Conservation (phyloP, 768 basidiomycete genomes). For the Pholiota molesta region DNA sequence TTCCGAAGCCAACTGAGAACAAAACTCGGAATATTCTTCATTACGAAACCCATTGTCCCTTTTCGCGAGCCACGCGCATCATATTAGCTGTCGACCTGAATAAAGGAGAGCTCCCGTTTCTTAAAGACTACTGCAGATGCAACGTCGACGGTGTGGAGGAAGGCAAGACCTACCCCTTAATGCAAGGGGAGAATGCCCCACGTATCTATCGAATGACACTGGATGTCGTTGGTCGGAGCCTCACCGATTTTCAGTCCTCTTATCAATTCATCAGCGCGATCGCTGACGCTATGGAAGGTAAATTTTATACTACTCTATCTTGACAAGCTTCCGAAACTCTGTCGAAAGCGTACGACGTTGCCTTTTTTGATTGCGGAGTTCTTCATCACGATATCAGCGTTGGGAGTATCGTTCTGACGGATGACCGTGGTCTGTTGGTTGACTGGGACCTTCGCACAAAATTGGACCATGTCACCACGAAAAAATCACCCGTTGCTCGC, state of each 20-base stretch:
- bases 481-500: background rate
- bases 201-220: constrained; percentile 20
- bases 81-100: constrained; percentile 20
- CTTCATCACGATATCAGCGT: background rate
- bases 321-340: background rate
- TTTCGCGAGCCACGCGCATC: constrained; percentile 25
- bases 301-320: too few relatives aligned
- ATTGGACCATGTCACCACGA: background rate
- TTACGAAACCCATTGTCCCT: constrained; percentile 22
- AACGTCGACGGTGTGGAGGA: constrained; percentile 15
- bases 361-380: background rate
- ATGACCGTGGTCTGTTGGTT: background rate
- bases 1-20: too few relatives aligned
- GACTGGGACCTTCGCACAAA: background rate
- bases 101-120: constrained; percentile 20
- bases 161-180: constrained; percentile 18
- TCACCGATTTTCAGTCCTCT: constrained; percentile 8
- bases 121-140: constrained; percentile 32
- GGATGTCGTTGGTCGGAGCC: background rate
- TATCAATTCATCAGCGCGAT: constrained; percentile 20
- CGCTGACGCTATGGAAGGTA: constrained; percentile 20
- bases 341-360: background rate
- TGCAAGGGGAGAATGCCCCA: constrained; percentile 17
- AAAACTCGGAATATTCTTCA: too few relatives aligned
- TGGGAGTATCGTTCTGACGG: background rate